Evolutionary conservation across 2,329 filamentous ascomycete species (phyloP), one percentile per base, ranked within the genome.

Genomic region (Penicillium capsulatum): DNA sequence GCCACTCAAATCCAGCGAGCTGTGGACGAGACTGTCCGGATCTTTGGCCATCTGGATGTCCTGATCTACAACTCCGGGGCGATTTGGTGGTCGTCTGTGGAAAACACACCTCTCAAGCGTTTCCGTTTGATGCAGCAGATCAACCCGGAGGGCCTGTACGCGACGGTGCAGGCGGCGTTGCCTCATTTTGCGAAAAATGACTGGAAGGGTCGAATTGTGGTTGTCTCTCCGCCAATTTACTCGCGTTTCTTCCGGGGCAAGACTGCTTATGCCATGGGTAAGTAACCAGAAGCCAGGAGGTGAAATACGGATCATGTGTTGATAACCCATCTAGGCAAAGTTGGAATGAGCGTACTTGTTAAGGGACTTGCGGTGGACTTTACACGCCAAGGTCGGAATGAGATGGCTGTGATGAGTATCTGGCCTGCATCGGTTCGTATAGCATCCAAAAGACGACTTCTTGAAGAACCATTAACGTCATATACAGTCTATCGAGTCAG

Each of bases 361-460:
- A 86, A 87, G 59, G 88, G 87, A 0, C 68, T 94, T 10, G 86
- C 84, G 0, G 87, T 92, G 83, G 88, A 94, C 54, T 86, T 85
- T 58, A 68, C 77, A 49, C 70, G 87, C 20, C 74, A 89, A 51
- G 80, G 76, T 0, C 73, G 77, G 51, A 66, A 56, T 0, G 70
- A 78, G 4, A 88, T 91, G 84, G 83, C 84, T 8, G 81, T 92
- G 39, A 87, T 83, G 0, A 86, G 83, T 50, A 76, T 94, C 4
- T 94, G 88, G 88, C 87, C 87, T 8, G 86, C 86, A 3, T 76
- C 74, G 19, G 84, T 85, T 66, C 51, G 80, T 67, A 27, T 20
- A 9, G 16, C 13, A 14, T 20, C 4, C 15, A 17, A 38, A 15
- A 6, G 2, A 17, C 24, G 16, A 31, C 32, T n/a, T n/a, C n/a